Base-by-base conservation (phyloP, 2,329 filamentous ascomycete genomes). In the Phaeophleospora eucalypticola region DNA sequence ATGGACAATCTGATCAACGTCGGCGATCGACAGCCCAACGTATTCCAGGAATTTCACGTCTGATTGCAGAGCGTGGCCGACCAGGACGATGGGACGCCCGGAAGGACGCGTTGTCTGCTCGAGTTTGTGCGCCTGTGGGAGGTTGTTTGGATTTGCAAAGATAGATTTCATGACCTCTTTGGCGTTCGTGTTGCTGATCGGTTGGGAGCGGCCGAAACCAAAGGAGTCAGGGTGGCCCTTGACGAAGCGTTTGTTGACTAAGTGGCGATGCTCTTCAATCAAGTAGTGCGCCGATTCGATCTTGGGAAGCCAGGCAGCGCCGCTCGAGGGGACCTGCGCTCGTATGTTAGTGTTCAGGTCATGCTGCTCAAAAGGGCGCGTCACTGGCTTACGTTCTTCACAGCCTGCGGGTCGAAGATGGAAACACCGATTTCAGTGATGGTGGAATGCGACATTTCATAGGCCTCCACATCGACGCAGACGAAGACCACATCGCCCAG, bases 391-490 rank as follows among this genome's bases (percentile, higher is more conserved):
- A 53, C 53, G 14, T 40, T 19, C 4, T 36, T 14, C 18, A 51
- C 36, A 42, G 78, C 73, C 12, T 68, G 63, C 1, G 85, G 89
- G 64, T 97, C 89, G 0, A 97, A 73, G 2, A 84, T 82, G 1
- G 87, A 84, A 36, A 97, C 74, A 1, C 93, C 93, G 32, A 98
- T 76, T 66, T 98, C 93, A 0, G 90, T 95, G 48, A 97, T 77
- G n/a, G n/a, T n/a, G n/a, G n/a, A n/a, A n/a, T n/a, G n/a, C n/a
- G n/a, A n/a, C n/a, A 12, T 29, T 29, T 29, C 24, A 48, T 84
- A 87, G 1, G 84, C 82, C 66, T 98, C 93, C 19, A 94, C 73
- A 58, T 97, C 93, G 34, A 97, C 73, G 53, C 79, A 82, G 46
- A 95, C 72, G 56, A 95, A 84, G 3, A 94, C 74, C 1, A 80